phyloP scores from a whole-genome alignment of 257 asterid species.

The Solanum paucissectum region DNA sequence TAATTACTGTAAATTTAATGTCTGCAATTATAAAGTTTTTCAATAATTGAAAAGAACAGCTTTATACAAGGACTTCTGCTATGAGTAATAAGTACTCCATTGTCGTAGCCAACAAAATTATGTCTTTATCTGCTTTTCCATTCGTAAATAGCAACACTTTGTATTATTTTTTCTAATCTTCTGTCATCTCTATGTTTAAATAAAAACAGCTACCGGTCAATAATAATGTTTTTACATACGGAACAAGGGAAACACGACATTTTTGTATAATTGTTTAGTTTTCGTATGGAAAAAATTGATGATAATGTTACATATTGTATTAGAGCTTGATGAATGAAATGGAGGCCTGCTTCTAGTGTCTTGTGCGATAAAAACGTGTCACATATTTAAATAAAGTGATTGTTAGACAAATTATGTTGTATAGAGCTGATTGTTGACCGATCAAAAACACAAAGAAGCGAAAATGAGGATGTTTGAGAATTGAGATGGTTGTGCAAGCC shows the following conservation, averaged over 20 bases:
- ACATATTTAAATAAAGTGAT: background rate
- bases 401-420: background rate
- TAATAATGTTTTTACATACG: background rate
- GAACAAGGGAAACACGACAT: background rate
- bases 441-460: no score
- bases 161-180: background rate
- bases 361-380: background rate
- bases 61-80: background rate
- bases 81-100: background rate
- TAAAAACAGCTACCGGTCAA: background rate
- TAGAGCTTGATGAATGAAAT: background rate
- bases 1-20: background rate
- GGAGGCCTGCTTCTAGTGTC: fast-evolving
- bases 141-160: background rate
- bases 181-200: background rate
- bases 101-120: background rate
- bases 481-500: background rate
- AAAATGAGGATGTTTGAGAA: background rate
- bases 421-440: no score
- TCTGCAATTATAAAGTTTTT: background rate
- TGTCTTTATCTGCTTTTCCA: background rate
- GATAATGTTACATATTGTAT: background rate
- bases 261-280: background rate
- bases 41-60: background rate
- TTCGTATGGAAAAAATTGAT: background rate